Evolutionary conservation across 148 eudicot genomes (phyloP).

Genomic region (Rhododendron kiyosumense): DNA sequence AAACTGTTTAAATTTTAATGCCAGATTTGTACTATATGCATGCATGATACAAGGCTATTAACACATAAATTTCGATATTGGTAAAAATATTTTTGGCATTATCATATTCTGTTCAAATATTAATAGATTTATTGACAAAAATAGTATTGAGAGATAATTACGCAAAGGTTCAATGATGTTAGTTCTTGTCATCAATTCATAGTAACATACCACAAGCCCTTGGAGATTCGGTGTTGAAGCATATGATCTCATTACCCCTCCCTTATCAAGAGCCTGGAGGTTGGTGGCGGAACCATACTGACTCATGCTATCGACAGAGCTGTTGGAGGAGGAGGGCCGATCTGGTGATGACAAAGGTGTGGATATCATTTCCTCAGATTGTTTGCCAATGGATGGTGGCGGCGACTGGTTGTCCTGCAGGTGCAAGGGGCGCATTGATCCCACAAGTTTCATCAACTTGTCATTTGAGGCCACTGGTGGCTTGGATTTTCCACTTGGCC

Average conservation of each 20-base stretch:
- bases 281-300: slow-evolving; percentile 41
- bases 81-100: background rate
- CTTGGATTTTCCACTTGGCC: background rate
- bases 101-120: too few relatives aligned
- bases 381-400: background rate
- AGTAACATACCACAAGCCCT: slow-evolving; percentile 25
- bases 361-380: background rate
- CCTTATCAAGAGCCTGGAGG: slow-evolving; percentile 34
- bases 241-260: slow-evolving; percentile 22
- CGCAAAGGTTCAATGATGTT: too few relatives aligned
- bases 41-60: background rate
- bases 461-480: slow-evolving; percentile 14
- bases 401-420: slow-evolving; percentile 24
- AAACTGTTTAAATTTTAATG: too few relatives aligned
- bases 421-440: slow-evolving; percentile 47
- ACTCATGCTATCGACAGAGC: slow-evolving; percentile 26
- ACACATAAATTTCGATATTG: too few relatives aligned
- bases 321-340: slow-evolving; percentile 28
- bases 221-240: slow-evolving; percentile 37
- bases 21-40: too few relatives aligned
- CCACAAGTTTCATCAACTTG: slow-evolving; percentile 32
- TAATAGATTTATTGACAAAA: background rate
- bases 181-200: too few relatives aligned
- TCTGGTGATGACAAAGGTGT: slow-evolving; percentile 7
- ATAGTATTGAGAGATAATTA: background rate